Evolutionary conservation across 192 early-diverging fungal genomes (phyloP).

Genomic region (Phlyctochytrium bullatum): DNA sequence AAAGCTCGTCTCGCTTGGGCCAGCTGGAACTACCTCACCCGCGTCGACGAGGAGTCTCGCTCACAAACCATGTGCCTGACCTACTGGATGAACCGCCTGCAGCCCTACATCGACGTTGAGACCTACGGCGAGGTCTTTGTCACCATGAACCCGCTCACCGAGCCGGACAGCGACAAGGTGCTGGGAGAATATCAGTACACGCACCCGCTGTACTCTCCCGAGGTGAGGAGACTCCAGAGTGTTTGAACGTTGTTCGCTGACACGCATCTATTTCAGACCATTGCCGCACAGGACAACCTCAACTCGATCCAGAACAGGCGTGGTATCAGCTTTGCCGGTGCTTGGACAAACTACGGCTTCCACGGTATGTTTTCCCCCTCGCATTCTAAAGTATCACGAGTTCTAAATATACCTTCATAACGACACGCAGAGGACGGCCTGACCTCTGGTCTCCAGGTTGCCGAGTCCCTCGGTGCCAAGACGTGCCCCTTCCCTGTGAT

Average conservation of each 20-base stretch:
- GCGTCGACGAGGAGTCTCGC: constrained; percentile 21
- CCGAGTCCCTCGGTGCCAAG: constrained; percentile 49
- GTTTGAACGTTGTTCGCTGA: constrained; percentile 8
- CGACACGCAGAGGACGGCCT: constrained; percentile 47
- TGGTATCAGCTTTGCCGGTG: constrained; percentile 49
- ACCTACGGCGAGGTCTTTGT: constrained; percentile 54
- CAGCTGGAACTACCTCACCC: constrained; percentile 60
- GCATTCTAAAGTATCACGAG: background rate
- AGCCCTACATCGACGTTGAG: constrained; percentile 44
- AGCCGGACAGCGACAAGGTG: constrained; percentile 40
- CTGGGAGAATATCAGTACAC: constrained; percentile 49
- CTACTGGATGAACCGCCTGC: constrained; percentile 66
- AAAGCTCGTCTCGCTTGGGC: constrained; percentile 41
- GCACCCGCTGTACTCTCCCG: constrained; percentile 47
- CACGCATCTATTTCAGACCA: too few species aligned
- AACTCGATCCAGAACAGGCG: constrained; percentile 47
- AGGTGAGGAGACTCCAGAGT: constrained; percentile 13
- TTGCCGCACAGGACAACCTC: constrained; percentile 50
- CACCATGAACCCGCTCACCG: constrained; percentile 55
- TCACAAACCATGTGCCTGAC: constrained; percentile 46
- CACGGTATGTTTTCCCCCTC: constrained; percentile 31
- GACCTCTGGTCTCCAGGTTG: constrained; percentile 57
- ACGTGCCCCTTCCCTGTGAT: constrained; percentile 42
- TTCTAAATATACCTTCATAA: background rate
- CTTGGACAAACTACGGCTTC: constrained; percentile 70